phyloP scores from a whole-genome alignment of 2,329 filamentous ascomycete species.

The Fusarium udum region DNA sequence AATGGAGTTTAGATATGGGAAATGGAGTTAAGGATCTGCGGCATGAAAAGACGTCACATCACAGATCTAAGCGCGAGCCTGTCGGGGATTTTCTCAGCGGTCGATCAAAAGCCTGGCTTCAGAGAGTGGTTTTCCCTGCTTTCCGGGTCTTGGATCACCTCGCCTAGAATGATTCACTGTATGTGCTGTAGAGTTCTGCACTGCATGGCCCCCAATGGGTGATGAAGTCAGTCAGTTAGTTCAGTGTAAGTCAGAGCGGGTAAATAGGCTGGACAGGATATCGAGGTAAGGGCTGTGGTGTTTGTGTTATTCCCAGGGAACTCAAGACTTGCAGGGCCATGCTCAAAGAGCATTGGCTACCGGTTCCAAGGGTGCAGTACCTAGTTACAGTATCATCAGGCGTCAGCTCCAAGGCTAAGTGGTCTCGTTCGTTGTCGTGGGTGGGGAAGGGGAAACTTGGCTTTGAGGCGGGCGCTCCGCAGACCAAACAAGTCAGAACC shows the following conservation, averaged over 20 bases:
- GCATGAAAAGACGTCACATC: slow-evolving; percentile 27
- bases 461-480: slow-evolving; percentile 27
- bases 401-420: slow-evolving; percentile 1
- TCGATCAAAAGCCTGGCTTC: not conserved
- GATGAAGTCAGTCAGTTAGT: not conserved
- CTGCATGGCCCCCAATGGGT: slow-evolving; percentile 19
- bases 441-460: slow-evolving; percentile 21
- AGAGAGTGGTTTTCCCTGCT: slow-evolving; percentile 11
- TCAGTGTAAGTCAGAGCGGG: not conserved
- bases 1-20: slow-evolving; percentile 30
- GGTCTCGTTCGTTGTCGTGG: not conserved
- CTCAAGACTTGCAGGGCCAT: not conserved
- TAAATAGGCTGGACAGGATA: not conserved
- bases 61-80: slow-evolving; percentile 11
- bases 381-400: not conserved
- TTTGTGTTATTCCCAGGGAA: not conserved
- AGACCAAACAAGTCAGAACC: slow-evolving; percentile 35
- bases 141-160: not conserved
- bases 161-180: not conserved
- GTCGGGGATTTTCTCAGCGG: slow-evolving; percentile 13
- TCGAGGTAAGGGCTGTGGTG: not conserved
- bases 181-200: not conserved
- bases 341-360: not conserved
- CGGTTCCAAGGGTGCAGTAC: not conserved
- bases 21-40: slow-evolving; percentile 19